Percentiles rank a stretch among this genome's conserved stretches.
Evolutionary conservation across 371 early-diverging fungal species (phyloP).

Genomic region (Rhizopus arrhizus): DNA sequence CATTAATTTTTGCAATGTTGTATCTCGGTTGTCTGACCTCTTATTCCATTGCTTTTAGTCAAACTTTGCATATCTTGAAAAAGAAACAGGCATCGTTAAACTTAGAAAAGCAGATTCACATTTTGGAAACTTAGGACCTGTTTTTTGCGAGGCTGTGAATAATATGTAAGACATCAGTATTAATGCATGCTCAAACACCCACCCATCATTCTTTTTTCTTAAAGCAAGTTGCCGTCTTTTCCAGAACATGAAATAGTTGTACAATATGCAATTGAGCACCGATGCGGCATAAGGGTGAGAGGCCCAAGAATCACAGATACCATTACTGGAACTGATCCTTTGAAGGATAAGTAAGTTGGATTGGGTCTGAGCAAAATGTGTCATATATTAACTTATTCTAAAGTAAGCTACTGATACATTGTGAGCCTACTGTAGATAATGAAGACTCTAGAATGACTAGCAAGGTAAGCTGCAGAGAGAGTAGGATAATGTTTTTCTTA

Average conservation of each 20-base stretch:
- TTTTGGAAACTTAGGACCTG: slow-evolving; percentile 51
- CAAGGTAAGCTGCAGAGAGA: slow-evolving; percentile 27
- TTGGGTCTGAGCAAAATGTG: not conserved
- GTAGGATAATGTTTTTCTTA: not conserved
- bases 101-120: slow-evolving; percentile 54
- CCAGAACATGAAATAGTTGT: slow-evolving; percentile 42
- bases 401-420: slow-evolving; percentile 42
- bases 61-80: slow-evolving; percentile 55
- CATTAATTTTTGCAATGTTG: not conserved
- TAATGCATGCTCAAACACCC: not conserved
- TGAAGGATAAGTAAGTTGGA: slow-evolving; percentile 49
- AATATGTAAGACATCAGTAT: slow-evolving; percentile 33
- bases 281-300: slow-evolving; percentile 52
- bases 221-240: slow-evolving; percentile 48
- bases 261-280: slow-evolving; percentile 52
- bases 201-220: not conserved
- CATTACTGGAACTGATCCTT: slow-evolving; percentile 60
- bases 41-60: slow-evolving; percentile 25
- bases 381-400: not conserved
- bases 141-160: slow-evolving; percentile 48
- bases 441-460: slow-evolving; percentile 48
- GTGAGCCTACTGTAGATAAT: slow-evolving; percentile 40
- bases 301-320: slow-evolving; percentile 48
- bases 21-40: not conserved
- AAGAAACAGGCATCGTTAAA: slow-evolving; percentile 40